Conservation (phyloP, 371 early-diverging fungal species). For the Amoeboaphelidium protococcarum region DNA sequence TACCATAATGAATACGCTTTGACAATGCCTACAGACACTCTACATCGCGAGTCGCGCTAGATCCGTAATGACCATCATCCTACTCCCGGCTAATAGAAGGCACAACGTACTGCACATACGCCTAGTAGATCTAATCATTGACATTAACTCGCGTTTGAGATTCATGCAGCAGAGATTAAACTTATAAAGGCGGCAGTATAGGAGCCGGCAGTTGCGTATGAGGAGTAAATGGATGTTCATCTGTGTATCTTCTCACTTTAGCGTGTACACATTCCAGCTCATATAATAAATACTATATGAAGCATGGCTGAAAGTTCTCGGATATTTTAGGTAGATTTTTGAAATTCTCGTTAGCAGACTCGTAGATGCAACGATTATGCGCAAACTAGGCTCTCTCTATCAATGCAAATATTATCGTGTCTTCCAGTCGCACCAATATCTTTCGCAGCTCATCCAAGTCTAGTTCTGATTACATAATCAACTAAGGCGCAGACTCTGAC, state of each 20-base stretch:
- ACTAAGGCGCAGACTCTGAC: no score
- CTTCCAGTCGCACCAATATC: slow-evolving; percentile 29
- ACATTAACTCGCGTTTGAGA: slow-evolving; percentile 49
- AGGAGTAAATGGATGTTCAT: slow-evolving; percentile 74
- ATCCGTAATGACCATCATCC: slow-evolving; percentile 73
- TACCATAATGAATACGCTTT: slow-evolving; percentile 85
- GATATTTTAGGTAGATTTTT: no score
- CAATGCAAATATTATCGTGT: slow-evolving; percentile 79
- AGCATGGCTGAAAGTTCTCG: slow-evolving; percentile 27
- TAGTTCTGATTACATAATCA: no score
- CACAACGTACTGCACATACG: slow-evolving; percentile 26
- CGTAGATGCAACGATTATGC: slow-evolving; percentile 45
- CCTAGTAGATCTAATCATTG: slow-evolving; percentile 43
- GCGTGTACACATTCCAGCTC: slow-evolving; percentile 81
- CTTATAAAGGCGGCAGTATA: slow-evolving; percentile 49
- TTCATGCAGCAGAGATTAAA: slow-evolving; percentile 32
- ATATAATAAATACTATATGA: slow-evolving; percentile 59
- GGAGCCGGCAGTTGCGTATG: slow-evolving; percentile 43
- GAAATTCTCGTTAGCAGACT: no score
- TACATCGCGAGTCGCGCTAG: slow-evolving; percentile 67
- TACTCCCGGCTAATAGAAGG: slow-evolving; percentile 22
- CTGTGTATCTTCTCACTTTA: slow-evolving; percentile 60
- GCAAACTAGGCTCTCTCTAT: slow-evolving; percentile 81
- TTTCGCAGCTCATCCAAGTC: not conserved
- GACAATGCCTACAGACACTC: slow-evolving; percentile 73